A percentile compares a stretch with the other conserved stretches of the same genome.
Conservation (phyloP, 805 yeast genomes). For the Starmerella bacillaris region DNA sequence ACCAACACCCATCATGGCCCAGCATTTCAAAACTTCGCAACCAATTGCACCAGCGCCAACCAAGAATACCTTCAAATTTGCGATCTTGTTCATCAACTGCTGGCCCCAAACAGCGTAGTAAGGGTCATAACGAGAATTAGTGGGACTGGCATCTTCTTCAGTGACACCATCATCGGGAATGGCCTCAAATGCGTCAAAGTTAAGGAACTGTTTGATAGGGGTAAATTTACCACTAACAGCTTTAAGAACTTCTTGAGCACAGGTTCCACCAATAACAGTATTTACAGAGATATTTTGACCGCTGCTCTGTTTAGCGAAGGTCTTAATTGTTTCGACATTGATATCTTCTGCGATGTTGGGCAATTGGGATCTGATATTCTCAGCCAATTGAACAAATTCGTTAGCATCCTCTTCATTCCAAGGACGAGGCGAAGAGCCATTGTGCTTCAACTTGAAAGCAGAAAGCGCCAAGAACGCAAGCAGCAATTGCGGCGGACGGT, state of each 20-base stretch:
- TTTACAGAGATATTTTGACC: constrained; percentile 84
- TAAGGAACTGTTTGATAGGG: constrained; percentile 83
- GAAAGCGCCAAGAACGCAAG: constrained; percentile 81
- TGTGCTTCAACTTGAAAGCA: constrained; percentile 45
- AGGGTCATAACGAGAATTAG: constrained; percentile 73
- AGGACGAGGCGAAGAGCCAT: constrained; percentile 58
- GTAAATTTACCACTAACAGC: constrained; percentile 88
- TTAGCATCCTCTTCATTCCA: constrained; percentile 55
- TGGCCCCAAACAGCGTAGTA: constrained; percentile 89
- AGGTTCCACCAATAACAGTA: constrained; percentile 83
- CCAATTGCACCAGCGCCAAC: constrained; percentile 99
- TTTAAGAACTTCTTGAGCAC: constrained; percentile 92
- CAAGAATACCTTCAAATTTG: constrained; percentile 65
- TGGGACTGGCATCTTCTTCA: constrained; percentile 55
- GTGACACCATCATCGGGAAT: constrained; percentile 31
- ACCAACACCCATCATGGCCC: constrained; percentile 95
- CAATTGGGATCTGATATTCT: constrained; percentile 39
- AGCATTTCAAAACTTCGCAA: constrained; percentile 92
- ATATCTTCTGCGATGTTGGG: constrained; percentile 41
- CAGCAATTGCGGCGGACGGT: constrained; percentile 78
- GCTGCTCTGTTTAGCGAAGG: constrained; percentile 64
- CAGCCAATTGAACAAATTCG: constrained; percentile 42
- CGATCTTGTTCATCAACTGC: constrained; percentile 51
- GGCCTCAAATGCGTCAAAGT: constrained; percentile 91
- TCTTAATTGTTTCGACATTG: constrained; percentile 47